Percentiles rank a stretch among this genome's conserved stretches.
Evolutionary conservation across 352 stramenopile species (phyloP).

Genomic region (Pythium guiyangense): DNA sequence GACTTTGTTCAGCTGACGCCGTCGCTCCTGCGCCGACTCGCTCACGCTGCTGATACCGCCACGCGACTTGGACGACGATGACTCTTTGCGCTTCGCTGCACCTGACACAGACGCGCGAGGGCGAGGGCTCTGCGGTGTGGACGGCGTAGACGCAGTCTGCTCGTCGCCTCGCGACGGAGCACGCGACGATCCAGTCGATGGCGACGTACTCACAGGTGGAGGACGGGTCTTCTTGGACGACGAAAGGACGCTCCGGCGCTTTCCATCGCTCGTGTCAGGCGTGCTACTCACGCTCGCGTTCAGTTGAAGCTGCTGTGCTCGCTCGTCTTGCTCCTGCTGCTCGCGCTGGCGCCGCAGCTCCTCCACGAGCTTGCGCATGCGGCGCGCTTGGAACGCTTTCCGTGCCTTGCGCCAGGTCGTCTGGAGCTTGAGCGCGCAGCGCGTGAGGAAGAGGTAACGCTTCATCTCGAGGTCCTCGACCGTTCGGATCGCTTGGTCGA

Average conservation of each 20-base stretch:
- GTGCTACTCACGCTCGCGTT: conserved; percentile 1
- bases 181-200: conserved; percentile 2
- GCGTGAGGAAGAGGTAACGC: conserved; percentile 36
- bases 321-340: conserved; percentile 26
- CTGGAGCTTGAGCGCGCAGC: conserved; percentile 61
- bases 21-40: conserved; percentile 8
- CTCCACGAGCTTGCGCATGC: conserved; percentile 38
- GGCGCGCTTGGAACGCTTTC: conserved; percentile 31
- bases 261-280: conserved; percentile 11
- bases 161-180: conserved; percentile 1
- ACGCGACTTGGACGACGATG: conserved; percentile 4
- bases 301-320: conserved; percentile 8
- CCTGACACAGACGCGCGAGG: conserved; percentile 12
- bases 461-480: conserved; percentile 56
- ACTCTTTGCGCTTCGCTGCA: conserved; percentile 13
- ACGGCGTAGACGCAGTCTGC: neutral
- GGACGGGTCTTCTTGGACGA: conserved; percentile 13
- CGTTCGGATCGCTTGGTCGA: conserved; percentile 55
- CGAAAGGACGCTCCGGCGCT: conserved; percentile 4
- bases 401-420: conserved; percentile 46
- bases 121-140: conserved; percentile 1
- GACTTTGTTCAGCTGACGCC: conserved; percentile 8
- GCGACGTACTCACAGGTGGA: conserved; percentile 1
- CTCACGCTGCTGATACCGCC: neutral
- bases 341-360: conserved; percentile 39